Evolutionary conservation across 2,329 filamentous ascomycete genomes (phyloP).

Genomic region (Claviceps sp.): DNA sequence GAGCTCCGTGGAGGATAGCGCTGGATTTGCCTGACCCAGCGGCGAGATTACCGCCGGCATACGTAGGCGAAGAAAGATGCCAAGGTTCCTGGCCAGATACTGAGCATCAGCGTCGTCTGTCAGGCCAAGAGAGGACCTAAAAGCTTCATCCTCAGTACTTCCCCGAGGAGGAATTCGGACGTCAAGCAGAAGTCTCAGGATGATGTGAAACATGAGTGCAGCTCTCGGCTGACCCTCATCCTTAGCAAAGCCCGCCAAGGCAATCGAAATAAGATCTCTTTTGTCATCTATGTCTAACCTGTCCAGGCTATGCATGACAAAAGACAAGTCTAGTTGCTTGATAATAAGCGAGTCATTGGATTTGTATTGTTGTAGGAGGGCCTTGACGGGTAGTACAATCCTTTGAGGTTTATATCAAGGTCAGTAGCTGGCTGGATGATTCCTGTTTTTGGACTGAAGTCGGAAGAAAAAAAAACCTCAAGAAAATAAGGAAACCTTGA

Average conservation of each 20-base stretch:
- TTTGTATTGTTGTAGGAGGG: slow-evolving; percentile 82
- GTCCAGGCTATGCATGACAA: slow-evolving; percentile 67
- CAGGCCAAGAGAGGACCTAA: slow-evolving; percentile 55
- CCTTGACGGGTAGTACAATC: slow-evolving; percentile 72
- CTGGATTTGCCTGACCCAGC: slow-evolving; percentile 21
- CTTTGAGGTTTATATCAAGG: slow-evolving; percentile 16
- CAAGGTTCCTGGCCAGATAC: slow-evolving; percentile 64
- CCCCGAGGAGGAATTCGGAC: slow-evolving; percentile 62
- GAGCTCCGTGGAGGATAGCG: slow-evolving; percentile 17
- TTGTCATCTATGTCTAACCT: slow-evolving; percentile 45
- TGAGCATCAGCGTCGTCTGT: slow-evolving; percentile 52
- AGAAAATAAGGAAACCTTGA: not conserved
- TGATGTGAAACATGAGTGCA: slow-evolving; percentile 64
- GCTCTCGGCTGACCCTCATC: slow-evolving; percentile 19
- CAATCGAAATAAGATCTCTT: slow-evolving; percentile 54
- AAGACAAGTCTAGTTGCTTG: slow-evolving; percentile 76
- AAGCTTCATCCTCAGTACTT: slow-evolving; percentile 59
- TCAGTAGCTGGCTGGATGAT: slow-evolving; percentile 1
- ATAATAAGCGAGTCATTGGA: slow-evolving; percentile 58
- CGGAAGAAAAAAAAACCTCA: too few species aligned
- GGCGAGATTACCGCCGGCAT: slow-evolving; percentile 17
- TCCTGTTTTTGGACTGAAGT: not conserved
- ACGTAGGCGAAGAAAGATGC: slow-evolving; percentile 49
- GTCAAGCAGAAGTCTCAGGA: slow-evolving; percentile 62
- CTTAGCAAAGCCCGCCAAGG: slow-evolving; percentile 18